Base-by-base conservation (phyloP, 805 yeast species). In the Metschnikowia colocasiae region DNA sequence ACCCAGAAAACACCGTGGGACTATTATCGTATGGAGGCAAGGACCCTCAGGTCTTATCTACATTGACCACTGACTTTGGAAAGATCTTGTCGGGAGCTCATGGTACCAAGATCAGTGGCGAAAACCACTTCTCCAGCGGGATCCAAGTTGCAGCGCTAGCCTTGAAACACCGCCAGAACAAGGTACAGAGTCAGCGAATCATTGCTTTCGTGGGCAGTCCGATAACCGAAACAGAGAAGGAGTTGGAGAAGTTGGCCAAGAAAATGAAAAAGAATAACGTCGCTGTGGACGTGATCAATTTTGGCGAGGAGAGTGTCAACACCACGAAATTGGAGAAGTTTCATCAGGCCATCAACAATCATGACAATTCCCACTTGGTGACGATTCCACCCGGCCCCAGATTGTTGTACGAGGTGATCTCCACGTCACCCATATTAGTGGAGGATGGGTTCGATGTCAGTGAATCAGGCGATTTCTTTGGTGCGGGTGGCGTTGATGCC, bases 1-100 rank as follows among this genome's bases (percentile, higher is more conserved):
- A 95, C 65, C 97, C 98, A 6, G 98, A 94, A 67, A 88, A 81
- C 67, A 85, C 96, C 1, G 96, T 92, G 29, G 99, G 98, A 1
- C 71, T 94, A 46, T 77, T 94, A 72, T 82, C 96, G 15, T 82
- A 85, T 72, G 95, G 94, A 4, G 98, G 97, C 23, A 63, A 59
- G 42, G 85, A 88, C 5, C 94, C 96, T 1, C 81, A 81, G 56
- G 97, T 94, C n/a, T 75, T 90, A 53, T 85, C 90, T 20, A 91
- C 97, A 5, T 77, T 91, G 55, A 90, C 97, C 0, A 75, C 83
- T 0, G 96, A 91, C 62, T 86, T 82, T 57, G 97, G 97, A 39
- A 87, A 84, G 64, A 79, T 94, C 45, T 73, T 91, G 53, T 74
- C 87, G 19, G 97, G 96, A 6, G 73, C 89, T 36, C 96, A 89